Evolutionary conservation across 2,329 filamentous ascomycete genomes (phyloP).

Genomic region (Pseudogymnoascus sp.): DNA sequence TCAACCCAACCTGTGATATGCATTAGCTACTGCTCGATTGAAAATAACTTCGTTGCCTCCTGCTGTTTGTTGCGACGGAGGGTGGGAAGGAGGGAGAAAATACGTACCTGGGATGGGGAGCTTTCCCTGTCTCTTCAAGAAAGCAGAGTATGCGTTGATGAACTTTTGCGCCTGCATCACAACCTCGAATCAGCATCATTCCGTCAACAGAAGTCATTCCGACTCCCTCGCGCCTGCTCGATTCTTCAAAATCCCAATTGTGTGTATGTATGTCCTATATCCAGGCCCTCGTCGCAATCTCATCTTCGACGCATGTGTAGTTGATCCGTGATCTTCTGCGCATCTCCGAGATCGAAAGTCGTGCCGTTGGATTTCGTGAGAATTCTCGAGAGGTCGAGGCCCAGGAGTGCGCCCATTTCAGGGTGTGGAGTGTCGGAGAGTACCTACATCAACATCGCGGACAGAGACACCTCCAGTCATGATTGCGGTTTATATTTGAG

Average conservation of each 20-base stretch:
- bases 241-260: constrained; percentile 19
- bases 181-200: constrained; percentile 57
- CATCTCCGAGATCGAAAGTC: constrained; percentile 8
- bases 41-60: background rate
- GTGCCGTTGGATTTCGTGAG: constrained; percentile 7
- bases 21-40: background rate
- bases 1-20: constrained; percentile 78
- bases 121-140: constrained; percentile 92
- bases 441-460: constrained; percentile 77
- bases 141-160: constrained; percentile 76
- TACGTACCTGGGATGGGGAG: constrained; percentile 77
- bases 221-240: constrained; percentile 66
- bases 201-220: constrained; percentile 65
- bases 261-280: constrained; percentile 7
- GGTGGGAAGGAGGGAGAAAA: background rate
- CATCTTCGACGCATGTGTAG: constrained; percentile 9
- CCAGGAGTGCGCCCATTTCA: constrained; percentile 18
- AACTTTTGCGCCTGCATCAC: constrained; percentile 70
- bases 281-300: constrained; percentile 7
- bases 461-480: constrained; percentile 75
- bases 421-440: constrained; percentile 23
- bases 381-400: background rate
- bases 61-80: background rate
- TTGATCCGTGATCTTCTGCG: constrained; percentile 7
- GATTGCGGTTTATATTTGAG: constrained; percentile 46